Percentiles rank a stretch among this genome's conserved stretches.
Evolutionary conservation across 2,329 filamentous ascomycete species (phyloP).

Genomic region (Teratosphaeria zuluensis): DNA sequence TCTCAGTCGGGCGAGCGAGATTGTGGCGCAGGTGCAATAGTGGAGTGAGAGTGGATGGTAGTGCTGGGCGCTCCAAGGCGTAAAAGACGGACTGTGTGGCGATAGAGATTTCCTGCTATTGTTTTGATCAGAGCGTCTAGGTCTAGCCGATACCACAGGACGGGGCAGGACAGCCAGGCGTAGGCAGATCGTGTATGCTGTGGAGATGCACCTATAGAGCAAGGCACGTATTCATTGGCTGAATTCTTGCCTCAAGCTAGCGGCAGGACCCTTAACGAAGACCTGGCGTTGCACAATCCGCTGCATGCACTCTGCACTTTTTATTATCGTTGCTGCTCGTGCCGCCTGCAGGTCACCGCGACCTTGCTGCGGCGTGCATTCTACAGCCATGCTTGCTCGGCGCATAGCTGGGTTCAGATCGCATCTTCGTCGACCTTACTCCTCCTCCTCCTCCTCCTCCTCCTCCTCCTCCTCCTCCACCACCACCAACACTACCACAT

Average conservation of each 20-base stretch:
- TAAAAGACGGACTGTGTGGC: not conserved
- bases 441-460: not conserved
- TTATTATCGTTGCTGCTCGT: not conserved
- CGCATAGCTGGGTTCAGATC: not conserved
- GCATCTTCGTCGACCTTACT: not conserved
- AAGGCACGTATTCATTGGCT: not conserved
- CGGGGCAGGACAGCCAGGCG: not conserved
- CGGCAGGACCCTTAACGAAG: not conserved
- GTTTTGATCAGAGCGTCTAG: not conserved
- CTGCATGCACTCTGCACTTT: not conserved
- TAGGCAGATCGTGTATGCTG: not conserved
- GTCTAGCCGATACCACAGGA: not conserved
- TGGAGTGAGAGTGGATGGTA: not conserved
- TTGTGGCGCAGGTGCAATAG: slow-evolving; percentile 70
- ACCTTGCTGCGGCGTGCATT: not conserved
- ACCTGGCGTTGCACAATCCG: not conserved
- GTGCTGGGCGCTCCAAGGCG: not conserved
- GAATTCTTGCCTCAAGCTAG: not conserved
- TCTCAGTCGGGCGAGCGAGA: slow-evolving; percentile 79
- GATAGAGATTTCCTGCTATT: not conserved
- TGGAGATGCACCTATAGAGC: not conserved
- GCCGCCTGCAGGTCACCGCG: not conserved
- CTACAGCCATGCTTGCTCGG: not conserved
- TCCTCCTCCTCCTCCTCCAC: not conserved
- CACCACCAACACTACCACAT: not conserved